These are phyloP conservation scores for Colletotrichum chlorophyti DNA, from an alignment of 2,329 filamentous ascomycete species.

Conservation along the genomic window DNA sequence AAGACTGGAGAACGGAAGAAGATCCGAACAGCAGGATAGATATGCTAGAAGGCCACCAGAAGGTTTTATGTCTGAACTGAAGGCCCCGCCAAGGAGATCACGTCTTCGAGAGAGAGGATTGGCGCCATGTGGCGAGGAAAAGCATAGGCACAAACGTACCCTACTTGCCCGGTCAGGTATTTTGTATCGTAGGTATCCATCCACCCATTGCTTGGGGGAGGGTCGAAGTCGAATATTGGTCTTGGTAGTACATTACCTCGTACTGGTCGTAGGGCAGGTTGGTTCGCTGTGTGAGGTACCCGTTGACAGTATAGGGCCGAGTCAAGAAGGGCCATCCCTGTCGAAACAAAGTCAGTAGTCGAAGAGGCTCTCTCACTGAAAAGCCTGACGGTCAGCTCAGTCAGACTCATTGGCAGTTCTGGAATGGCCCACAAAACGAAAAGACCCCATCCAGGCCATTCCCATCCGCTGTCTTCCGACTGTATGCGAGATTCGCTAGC, in stretches of 20 bases:
- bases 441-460: neutral
- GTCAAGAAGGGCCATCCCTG: too few species aligned
- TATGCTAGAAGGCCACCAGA: conserved; percentile 2
- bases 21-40: neutral
- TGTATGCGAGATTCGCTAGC: conserved; percentile 8
- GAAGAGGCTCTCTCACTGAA: too few species aligned
- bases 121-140: conserved; percentile 28
- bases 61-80: conserved; percentile 22
- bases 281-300: too few species aligned
- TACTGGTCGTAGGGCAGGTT: too few species aligned
- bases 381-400: too few species aligned
- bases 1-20: conserved; percentile 4
- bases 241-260: too few species aligned
- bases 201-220: too few species aligned
- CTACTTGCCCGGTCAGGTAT: neutral
- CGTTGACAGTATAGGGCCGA: too few species aligned
- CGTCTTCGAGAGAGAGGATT: conserved; percentile 20
- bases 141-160: too few species aligned
- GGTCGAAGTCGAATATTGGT: too few species aligned
- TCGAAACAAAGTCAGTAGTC: too few species aligned
- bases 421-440: neutral
- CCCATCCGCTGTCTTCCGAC: conserved; percentile 2
- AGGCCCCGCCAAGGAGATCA: conserved; percentile 26
- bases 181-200: neutral
- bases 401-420: neutral